These are phyloP conservation scores for Allium cepa DNA, from an alignment of 106 monocot species.

Conservation along the genomic window DNA sequence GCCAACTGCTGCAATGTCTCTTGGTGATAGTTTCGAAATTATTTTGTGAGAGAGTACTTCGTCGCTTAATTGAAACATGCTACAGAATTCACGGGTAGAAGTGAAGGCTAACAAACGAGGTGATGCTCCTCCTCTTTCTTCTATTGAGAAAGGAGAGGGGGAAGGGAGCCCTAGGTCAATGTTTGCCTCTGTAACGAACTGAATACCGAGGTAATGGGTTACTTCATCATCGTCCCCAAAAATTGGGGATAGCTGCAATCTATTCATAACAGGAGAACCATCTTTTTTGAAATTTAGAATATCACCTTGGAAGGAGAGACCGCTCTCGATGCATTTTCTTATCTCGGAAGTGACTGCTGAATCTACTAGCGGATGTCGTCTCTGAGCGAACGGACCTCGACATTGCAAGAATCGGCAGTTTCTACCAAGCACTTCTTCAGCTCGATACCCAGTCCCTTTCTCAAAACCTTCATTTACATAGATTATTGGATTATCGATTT, in stretches of 20 bases:
- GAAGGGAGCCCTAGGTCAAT: constrained; percentile 65
- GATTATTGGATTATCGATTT: constrained; percentile 77
- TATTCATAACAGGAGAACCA: constrained; percentile 81
- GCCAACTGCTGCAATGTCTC: constrained; percentile 81
- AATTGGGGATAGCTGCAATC: constrained; percentile 59
- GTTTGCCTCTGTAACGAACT: constrained; percentile 67
- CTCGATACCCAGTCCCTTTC: constrained; percentile 78
- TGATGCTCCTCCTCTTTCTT: constrained; percentile 15
- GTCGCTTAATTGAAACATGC: constrained; percentile 70
- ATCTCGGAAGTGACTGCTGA: constrained; percentile 75
- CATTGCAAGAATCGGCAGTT: constrained; percentile 96
- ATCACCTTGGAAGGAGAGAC: constrained; percentile 74
- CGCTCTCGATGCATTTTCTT: constrained; percentile 60
- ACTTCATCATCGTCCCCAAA: constrained; percentile 90
- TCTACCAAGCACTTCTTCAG: constrained; percentile 89
- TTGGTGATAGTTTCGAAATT: constrained; percentile 63
- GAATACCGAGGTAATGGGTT: constrained; percentile 85
- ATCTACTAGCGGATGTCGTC: constrained; percentile 84
- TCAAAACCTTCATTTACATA: constrained; percentile 88
- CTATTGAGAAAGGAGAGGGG: constrained; percentile 36
- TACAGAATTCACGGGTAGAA: constrained; percentile 45
- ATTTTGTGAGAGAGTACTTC: constrained; percentile 86
- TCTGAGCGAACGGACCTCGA: constrained; percentile 94
- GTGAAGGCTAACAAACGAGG: constrained; percentile 10
- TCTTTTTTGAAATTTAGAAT: constrained; percentile 89